These are phyloP conservation scores for Phyllostachys edulis DNA, from an alignment of 176 grass and related monocot genomes.

Conservation along the genomic window DNA sequence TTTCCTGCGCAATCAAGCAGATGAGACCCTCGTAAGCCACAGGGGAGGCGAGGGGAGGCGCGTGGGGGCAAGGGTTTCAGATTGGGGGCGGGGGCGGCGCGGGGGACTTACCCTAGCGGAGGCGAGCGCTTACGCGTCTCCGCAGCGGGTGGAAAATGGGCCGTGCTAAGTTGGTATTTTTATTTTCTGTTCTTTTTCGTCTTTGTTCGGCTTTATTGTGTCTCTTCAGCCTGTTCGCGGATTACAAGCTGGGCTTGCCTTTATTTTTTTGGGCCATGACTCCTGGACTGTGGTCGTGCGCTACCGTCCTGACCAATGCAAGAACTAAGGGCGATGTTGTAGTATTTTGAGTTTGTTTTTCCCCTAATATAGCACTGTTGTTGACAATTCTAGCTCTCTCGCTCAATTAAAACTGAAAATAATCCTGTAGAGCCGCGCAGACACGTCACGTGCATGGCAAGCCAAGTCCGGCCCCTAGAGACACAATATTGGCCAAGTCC, in stretches of 20 bases:
- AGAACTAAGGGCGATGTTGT: too few relatives aligned
- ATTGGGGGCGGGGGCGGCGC: neutral
- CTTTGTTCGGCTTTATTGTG: neutral
- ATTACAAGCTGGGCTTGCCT: neutral
- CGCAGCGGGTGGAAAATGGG: neutral
- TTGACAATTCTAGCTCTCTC: too few relatives aligned
- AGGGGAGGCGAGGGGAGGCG: neutral
- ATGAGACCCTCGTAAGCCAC: neutral
- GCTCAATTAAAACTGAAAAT: too few relatives aligned
- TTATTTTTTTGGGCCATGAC: neutral
- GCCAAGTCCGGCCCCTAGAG: too few relatives aligned
- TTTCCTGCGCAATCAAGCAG: conserved; percentile 29
- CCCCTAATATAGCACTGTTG: too few relatives aligned
- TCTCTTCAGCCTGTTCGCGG: neutral
- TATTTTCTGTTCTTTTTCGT: neutral
- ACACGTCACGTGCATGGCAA: too few relatives aligned
- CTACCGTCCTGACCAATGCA: too few relatives aligned
- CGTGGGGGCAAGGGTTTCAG: neutral
- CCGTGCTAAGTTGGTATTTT: neutral
- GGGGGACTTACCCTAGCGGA: conserved; percentile 36
- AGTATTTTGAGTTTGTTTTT: too few relatives aligned
- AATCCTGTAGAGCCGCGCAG: fast-evolving
- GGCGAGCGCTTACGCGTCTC: fast-evolving
- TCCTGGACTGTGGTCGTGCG: neutral
- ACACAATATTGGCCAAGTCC: too few relatives aligned